Percentiles rank a stretch among this genome's conserved stretches.
Evolutionary conservation across 371 early-diverging fungal genomes (phyloP).

Genomic region (Astathelohania contejeani): DNA sequence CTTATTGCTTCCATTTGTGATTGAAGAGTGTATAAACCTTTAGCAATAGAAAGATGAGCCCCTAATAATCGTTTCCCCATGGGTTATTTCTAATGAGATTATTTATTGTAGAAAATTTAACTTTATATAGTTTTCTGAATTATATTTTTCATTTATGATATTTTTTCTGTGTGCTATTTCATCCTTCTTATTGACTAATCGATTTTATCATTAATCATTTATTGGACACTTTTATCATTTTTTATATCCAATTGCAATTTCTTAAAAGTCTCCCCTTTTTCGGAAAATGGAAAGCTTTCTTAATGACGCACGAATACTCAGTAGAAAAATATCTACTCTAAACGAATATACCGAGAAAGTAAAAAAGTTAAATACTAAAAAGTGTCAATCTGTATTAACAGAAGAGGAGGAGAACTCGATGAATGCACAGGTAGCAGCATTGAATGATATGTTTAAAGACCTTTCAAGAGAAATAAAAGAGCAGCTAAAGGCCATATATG

Average conservation of each 20-base stretch:
- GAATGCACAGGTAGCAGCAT: slow-evolving; percentile 26
- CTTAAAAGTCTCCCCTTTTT: no score
- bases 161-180: no score
- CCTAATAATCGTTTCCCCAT: slow-evolving; percentile 31
- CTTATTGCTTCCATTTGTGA: slow-evolving; percentile 39
- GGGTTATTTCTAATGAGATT: neutral
- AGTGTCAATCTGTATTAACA: slow-evolving; percentile 34
- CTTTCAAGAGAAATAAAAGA: slow-evolving; percentile 23
- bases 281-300: slow-evolving; percentile 42
- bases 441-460: slow-evolving; percentile 33
- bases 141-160: no score
- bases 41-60: slow-evolving; percentile 50
- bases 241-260: no score
- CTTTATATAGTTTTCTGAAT: no score
- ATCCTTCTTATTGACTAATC: no score
- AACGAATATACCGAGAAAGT: slow-evolving; percentile 19
- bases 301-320: slow-evolving; percentile 17
- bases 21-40: slow-evolving; percentile 47
- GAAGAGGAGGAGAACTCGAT: slow-evolving; percentile 33
- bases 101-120: no score
- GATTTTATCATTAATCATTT: no score
- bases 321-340: slow-evolving; percentile 24
- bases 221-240: no score
- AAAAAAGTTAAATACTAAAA: slow-evolving; percentile 21
- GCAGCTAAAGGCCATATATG: slow-evolving; percentile 12